Conservation (phyloP, 2,329 filamentous ascomycete genomes). For the Onygenales sp. region DNA sequence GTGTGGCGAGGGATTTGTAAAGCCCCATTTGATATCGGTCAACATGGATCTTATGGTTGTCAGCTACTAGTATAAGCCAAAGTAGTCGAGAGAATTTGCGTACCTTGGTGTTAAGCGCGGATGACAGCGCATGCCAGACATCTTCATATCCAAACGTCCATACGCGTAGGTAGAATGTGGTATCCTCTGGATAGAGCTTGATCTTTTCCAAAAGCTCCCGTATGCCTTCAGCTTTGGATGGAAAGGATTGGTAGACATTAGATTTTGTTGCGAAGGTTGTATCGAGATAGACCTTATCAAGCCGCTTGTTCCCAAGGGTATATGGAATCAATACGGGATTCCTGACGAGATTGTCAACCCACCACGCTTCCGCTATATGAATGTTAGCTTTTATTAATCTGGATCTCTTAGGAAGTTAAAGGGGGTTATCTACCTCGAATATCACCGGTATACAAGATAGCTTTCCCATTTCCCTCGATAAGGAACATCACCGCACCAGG, state of each 20-base stretch:
- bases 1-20: slow-evolving; percentile 53
- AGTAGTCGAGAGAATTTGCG: slow-evolving; percentile 2
- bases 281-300: slow-evolving; percentile 83
- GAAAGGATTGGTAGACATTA: slow-evolving; percentile 43
- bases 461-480: slow-evolving; percentile 62
- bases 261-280: slow-evolving; percentile 61
- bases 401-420: background rate
- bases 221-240: slow-evolving; percentile 64
- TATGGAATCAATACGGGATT: slow-evolving; percentile 70
- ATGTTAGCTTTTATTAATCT: slow-evolving; percentile 5
- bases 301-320: slow-evolving; percentile 50
- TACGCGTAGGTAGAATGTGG: slow-evolving; percentile 71
- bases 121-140: slow-evolving; percentile 74
- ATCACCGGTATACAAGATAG: slow-evolving; percentile 82
- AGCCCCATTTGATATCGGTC: slow-evolving; percentile 69
- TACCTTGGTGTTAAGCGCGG: slow-evolving; percentile 57
- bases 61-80: slow-evolving; percentile 3
- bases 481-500: slow-evolving; percentile 87
- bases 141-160: slow-evolving; percentile 95
- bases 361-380: slow-evolving; percentile 62
- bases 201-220: slow-evolving; percentile 64
- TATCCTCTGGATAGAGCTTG: slow-evolving; percentile 57
- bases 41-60: slow-evolving; percentile 57
- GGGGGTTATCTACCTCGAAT: slow-evolving; percentile 47
- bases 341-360: slow-evolving; percentile 62